Evolutionary conservation across 306 rosid genomes (phyloP).

Genomic region (Cucumis cinereus): DNA sequence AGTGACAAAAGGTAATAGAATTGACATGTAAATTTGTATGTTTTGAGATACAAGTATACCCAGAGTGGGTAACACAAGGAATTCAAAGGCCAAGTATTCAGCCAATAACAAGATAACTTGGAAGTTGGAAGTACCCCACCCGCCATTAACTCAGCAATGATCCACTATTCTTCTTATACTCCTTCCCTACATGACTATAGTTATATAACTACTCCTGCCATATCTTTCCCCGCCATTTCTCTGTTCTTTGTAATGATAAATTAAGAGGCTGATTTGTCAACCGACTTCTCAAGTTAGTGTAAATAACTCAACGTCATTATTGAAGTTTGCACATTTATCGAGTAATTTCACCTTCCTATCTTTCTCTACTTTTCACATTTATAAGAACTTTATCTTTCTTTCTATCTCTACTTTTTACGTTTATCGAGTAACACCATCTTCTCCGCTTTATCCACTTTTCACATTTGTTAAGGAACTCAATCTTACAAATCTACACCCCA

Average conservation of each 20-base stretch:
- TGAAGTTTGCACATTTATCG: too few relatives aligned
- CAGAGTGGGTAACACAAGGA: background rate
- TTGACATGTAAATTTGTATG: background rate
- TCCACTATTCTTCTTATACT: background rate
- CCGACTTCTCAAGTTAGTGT: too few relatives aligned
- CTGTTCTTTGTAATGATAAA: background rate
- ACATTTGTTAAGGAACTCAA: too few relatives aligned
- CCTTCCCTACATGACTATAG: background rate
- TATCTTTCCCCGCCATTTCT: background rate
- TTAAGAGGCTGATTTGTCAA: too few relatives aligned
- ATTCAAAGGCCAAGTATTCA: background rate
- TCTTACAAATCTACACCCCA: too few relatives aligned
- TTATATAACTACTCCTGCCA: background rate
- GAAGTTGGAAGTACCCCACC: constrained; percentile 1
- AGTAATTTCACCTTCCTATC: too few relatives aligned
- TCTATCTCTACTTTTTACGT: too few relatives aligned
- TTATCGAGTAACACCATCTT: too few relatives aligned
- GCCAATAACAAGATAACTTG: background rate
- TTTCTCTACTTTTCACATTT: too few relatives aligned
- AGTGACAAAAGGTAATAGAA: background rate
- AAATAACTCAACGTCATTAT: too few relatives aligned
- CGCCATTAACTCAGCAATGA: background rate
- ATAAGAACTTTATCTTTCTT: too few relatives aligned
- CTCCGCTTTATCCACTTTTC: too few relatives aligned
- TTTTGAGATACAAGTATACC: background rate